Percentiles rank a stretch among this genome's conserved stretches.
These are phyloP conservation scores for Acorus calamus DNA, from an alignment of 106 monocot species.

Conservation along the genomic window DNA sequence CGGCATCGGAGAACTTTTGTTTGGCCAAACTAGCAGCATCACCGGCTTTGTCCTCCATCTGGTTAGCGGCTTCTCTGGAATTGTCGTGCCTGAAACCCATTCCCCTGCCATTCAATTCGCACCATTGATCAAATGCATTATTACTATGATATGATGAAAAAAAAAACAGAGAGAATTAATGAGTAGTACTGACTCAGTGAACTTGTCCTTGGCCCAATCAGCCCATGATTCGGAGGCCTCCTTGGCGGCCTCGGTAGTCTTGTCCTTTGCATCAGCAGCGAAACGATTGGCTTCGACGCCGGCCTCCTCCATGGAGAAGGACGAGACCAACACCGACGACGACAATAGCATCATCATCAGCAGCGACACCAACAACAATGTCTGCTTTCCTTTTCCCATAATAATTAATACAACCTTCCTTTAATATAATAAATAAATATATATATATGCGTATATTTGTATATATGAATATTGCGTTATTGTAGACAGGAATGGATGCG, in stretches of 20 bases:
- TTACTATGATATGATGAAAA: not conserved
- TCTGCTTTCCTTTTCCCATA: too few species aligned
- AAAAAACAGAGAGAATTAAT: not conserved
- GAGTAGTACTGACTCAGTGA: not conserved
- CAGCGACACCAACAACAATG: too few species aligned
- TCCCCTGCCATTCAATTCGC: conserved; percentile 1
- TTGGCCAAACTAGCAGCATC: conserved; percentile 14
- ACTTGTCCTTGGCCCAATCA: conserved; percentile 14
- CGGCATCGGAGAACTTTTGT: conserved; percentile 3
- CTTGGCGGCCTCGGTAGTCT: not conserved
- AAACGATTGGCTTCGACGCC: too few species aligned
- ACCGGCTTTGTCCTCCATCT: conserved; percentile 1
- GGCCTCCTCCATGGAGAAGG: too few species aligned
- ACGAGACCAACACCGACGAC: too few species aligned
- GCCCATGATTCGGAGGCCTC: conserved; percentile 14
- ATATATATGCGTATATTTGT: too few species aligned
- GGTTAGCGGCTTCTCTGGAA: not conserved
- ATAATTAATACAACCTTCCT: too few species aligned
- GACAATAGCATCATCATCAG: too few species aligned
- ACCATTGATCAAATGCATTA: too few species aligned
- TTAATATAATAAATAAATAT: too few species aligned
- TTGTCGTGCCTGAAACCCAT: conserved; percentile 9
- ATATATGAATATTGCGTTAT: too few species aligned
- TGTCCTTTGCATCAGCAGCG: not conserved
- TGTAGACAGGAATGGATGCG: too few species aligned